Evolutionary conservation across 116 monocot species (phyloP).

Genomic region (Zostera marina): DNA sequence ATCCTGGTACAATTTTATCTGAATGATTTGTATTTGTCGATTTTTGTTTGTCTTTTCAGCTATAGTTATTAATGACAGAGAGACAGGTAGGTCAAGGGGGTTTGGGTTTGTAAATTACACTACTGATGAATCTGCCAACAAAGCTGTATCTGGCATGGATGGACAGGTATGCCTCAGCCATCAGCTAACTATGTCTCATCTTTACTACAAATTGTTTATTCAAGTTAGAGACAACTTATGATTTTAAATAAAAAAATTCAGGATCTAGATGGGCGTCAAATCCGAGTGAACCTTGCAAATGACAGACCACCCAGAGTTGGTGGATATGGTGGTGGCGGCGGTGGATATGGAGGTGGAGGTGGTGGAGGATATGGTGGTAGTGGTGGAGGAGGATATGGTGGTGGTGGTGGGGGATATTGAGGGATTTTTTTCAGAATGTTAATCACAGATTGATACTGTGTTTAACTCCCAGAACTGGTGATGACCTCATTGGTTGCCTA

Average conservation of each 20-base stretch:
- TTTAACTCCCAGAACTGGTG: too few species aligned
- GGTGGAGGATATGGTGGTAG: constrained; percentile 5
- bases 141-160: constrained; percentile 37
- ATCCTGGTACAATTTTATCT: too few species aligned
- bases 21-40: too few species aligned
- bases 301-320: constrained; percentile 20
- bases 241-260: neutral
- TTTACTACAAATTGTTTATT: too few species aligned
- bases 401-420: constrained; percentile 4
- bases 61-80: constrained; percentile 41
- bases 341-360: constrained; percentile 16
- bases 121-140: constrained; percentile 24
- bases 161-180: constrained; percentile 23
- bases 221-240: too few species aligned
- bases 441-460: too few species aligned
- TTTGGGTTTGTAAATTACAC: constrained; percentile 47
- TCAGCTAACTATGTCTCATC: neutral
- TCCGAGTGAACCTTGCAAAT: constrained; percentile 41
- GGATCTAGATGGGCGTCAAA: constrained; percentile 36
- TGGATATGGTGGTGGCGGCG: constrained; percentile 25
- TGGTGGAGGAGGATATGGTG: neutral
- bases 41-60: constrained; percentile 12
- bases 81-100: constrained; percentile 43
- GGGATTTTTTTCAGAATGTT: neutral
- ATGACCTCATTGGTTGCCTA: too few species aligned